Evolutionary conservation across 768 basidiomycete genomes (phyloP), one percentile per base, ranked within the genome.

Genomic region (Panaeolus cyanescens): DNA sequence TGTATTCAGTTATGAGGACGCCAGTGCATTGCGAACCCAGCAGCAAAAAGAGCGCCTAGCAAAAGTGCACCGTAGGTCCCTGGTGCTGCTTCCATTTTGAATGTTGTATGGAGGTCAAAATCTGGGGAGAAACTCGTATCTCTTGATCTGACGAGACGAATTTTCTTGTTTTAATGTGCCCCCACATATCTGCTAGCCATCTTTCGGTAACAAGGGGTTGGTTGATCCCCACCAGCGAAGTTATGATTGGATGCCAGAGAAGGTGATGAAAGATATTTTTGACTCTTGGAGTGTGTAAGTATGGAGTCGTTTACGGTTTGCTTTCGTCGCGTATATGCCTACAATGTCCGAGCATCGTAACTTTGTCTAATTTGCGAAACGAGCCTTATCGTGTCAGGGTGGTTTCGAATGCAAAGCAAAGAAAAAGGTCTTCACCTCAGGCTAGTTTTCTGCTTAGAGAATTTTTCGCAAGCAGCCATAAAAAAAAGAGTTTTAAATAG

Each of bases 1-100:
- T 36, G 28, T 30, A 9, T 10, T 15, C 10, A 56, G 34, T 19
- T n/a, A 19, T 30, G 40, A 5, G 15, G 9, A 42, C 31, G 25
- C 19, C 22, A 19, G 7, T 8, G 30, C 12, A 54, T 36, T 12
- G 42, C 72, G 8, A 63, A 79, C 79, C 72, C 62, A 31, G 75
- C 70, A 5, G 77, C 75, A 25, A 74, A 64, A 9, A 79, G 64
- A 3, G 72, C 77, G 4, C 79, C 79, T 25, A 79, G 54, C 12
- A 80, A 62, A 6, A 80, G 64, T n/a, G 78, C 76, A 40, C 78
- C 79, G 61, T 71, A 77, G 15, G 76, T 78, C 45, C 60, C 66
- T 40, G 74, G 62, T 34, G 74, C 65, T 60, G 71, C 71, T 45
- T 62, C 54, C 70, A 72, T 71, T 19, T 57, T 58, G 28, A n/a